Evolutionary conservation across 2,329 filamentous ascomycete species (phyloP).

Genomic region (Fusarium sp.): DNA sequence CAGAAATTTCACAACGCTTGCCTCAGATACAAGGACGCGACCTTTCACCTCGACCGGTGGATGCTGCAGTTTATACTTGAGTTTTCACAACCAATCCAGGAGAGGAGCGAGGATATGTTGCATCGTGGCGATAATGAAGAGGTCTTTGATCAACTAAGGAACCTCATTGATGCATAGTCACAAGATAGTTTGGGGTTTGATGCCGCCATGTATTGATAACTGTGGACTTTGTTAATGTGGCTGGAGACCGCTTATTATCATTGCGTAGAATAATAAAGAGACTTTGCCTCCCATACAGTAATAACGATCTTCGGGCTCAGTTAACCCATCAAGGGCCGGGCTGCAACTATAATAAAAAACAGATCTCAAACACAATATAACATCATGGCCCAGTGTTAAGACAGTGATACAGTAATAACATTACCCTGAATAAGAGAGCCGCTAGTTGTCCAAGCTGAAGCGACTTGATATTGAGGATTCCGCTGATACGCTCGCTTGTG

Average conservation of each 20-base stretch:
- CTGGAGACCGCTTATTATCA: too few species aligned
- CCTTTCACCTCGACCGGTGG: slow-evolving; percentile 20
- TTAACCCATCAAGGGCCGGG: too few species aligned
- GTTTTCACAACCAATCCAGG: background rate
- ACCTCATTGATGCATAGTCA: background rate
- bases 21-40: slow-evolving; percentile 3
- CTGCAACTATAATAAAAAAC: too few species aligned
- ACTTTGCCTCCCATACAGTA: background rate
- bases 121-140: background rate
- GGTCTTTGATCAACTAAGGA: background rate
- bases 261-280: too few species aligned
- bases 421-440: background rate
- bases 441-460: background rate
- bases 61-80: slow-evolving; percentile 15
- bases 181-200: background rate
- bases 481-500: background rate
- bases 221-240: too few species aligned
- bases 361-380: too few species aligned
- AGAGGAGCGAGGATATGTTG: background rate
- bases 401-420: background rate
- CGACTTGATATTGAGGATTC: background rate
- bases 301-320: too few species aligned
- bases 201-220: too few species aligned
- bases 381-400: too few species aligned
- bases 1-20: slow-evolving; percentile 26